Evolutionary conservation across 2,329 filamentous ascomycete species (phyloP), one percentile per base, ranked within the genome.

Genomic region (Tympanopsis confertula): DNA sequence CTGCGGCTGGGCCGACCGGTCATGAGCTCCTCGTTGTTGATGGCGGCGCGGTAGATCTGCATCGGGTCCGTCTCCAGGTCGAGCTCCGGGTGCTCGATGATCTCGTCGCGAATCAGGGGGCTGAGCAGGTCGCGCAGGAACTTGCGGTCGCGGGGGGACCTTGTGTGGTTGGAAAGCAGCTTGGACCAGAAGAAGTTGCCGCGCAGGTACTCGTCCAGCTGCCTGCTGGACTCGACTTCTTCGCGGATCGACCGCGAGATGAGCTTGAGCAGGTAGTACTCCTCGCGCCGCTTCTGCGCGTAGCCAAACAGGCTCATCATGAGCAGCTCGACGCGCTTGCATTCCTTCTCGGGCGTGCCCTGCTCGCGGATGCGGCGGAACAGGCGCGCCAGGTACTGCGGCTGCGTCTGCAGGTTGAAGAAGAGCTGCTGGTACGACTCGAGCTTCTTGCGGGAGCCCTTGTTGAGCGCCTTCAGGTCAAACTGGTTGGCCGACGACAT

Each of bases 261-360:
- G 17, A 96, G 69, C 61, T 94, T 95, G 42, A 98, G 67, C 4
- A 98, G 69, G 57, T 95, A 94, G 62, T 96, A 98, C 54, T 98
- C 91, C 57, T 98, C 91, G 54, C 91, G 73, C 44, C 88, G 76
- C 66, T 96, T 98, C 57, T 98, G 91, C 1, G 91, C 89, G 53
- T 95, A 94, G 17, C 91, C 93, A 51, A 96, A 98, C 24, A 96
- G 69, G 7, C 87, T 85, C 87, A 98, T 95, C 60, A 94, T 86
- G 42, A 98, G 66, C 43, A 91, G 83, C 58, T 96, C 89, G 39
- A 94, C 83, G 37, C 86, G 78, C 61, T 94, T 94, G 56, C 79
- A 82, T 51, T 98, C 91, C 58, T 91, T 93, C 51, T 98, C 91
- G 0, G 86, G 68, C 1, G 84, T 86, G 30, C 83, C 86, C 48